A percentile compares a stretch with the other conserved stretches of the same genome.
These are phyloP conservation scores for Picochlorum sp. DNA, from an alignment of 139 green algal species.

Conservation along the genomic window DNA sequence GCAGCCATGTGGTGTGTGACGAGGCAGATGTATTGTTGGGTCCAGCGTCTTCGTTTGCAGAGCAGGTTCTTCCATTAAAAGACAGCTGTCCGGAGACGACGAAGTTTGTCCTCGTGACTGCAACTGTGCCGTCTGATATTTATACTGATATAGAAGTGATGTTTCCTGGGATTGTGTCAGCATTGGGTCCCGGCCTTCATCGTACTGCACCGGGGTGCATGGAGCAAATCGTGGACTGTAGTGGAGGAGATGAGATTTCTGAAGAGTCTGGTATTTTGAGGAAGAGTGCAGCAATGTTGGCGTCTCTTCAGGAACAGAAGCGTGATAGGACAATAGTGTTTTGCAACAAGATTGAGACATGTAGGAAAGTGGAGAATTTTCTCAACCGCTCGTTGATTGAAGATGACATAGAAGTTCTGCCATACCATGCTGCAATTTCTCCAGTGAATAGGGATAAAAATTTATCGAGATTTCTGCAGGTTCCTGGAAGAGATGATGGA, in stretches of 20 bases:
- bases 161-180: conserved; percentile 52
- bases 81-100: conserved; percentile 17
- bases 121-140: conserved; percentile 68
- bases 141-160: conserved; percentile 37
- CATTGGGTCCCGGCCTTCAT: conserved; percentile 75
- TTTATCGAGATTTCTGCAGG: conserved; percentile 56
- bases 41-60: conserved; percentile 35
- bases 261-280: conserved; percentile 62
- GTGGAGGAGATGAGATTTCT: conserved; percentile 69
- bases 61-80: conserved; percentile 52
- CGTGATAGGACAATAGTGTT: conserved; percentile 57
- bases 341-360: conserved; percentile 90
- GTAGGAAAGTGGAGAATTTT: conserved; percentile 83
- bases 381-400: conserved; percentile 42
- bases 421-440: conserved; percentile 78
- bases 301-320: conserved; percentile 19
- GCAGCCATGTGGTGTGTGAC: conserved; percentile 64
- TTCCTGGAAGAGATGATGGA: background rate
- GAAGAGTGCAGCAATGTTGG: conserved; percentile 67
- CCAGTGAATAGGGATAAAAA: conserved; percentile 33
- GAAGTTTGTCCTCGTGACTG: conserved; percentile 67
- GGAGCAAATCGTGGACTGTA: conserved; percentile 92
- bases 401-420: conserved; percentile 38
- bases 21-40: conserved; percentile 84
- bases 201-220: conserved; percentile 54